Base-by-base conservation (phyloP, 441 rosid species). In the Eutrema salsugineum region DNA sequence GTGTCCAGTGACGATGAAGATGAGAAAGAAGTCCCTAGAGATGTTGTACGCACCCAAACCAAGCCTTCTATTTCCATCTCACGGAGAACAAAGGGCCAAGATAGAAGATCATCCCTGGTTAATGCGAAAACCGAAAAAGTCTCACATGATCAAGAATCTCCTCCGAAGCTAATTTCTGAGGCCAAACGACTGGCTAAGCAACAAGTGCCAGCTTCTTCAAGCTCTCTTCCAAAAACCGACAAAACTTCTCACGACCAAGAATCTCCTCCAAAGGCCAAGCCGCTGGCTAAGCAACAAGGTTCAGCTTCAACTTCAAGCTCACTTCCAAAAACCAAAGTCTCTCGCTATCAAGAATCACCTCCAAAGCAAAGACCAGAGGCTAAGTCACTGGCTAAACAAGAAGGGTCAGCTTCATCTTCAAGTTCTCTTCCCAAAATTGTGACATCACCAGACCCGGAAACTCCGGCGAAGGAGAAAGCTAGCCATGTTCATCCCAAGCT, bases 401-500 rank as follows among this genome's bases (percentile, higher is more conserved):
- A 71, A 59, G 35, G 28, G 5, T 33, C 73, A 44, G 66, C 61
- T 75, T 40, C 79, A 12, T 49, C 76, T 22, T 59, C 66, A 48
- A 70, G 48, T 22, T 70, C 58, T 24, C 27, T 46, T 58, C 73
- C 73, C 8, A 50, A 61, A 38, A 40, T 19, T 22, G 68, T 48
- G 66, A 58, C 28, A 46, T 35, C 73, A 44, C 57, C 73, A 35
- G 67, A 59, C 9, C 59, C 38, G 3, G 74, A 27, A 38, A 50
- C 53, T 48, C 67, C 53, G 17, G 74, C 80, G 11, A 79, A 64
- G 58, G 82, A 72, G 77, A 82, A 70, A 80, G 84, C 90, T 40
- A 80, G 85, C 70, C 97, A 92, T 73, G 96, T 90, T 70, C 97
- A 92, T 69, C 97, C 97, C 1, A 92, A 92, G 77, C 97, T 90